These are phyloP conservation scores for Yamadazyma atmosphaerica DNA, from an alignment of 1,139 yeast species.

Conservation along the genomic window DNA sequence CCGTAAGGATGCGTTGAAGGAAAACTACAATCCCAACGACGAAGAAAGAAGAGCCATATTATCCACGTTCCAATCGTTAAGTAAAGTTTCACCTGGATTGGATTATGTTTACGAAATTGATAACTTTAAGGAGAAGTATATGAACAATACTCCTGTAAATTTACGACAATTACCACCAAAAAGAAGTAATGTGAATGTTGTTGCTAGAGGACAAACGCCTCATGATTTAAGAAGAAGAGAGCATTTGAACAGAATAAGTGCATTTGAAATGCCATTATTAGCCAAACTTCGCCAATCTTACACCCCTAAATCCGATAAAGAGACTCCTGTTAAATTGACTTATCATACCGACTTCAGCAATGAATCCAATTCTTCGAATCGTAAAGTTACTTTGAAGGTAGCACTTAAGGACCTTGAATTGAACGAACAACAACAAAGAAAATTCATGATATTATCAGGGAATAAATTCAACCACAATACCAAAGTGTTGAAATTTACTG, in stretches of 20 bases:
- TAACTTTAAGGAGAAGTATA: constrained; percentile 44
- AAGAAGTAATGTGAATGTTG: constrained; percentile 40
- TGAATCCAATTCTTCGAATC: constrained; percentile 62
- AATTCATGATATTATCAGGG: constrained; percentile 78
- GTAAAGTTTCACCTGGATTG: constrained; percentile 33
- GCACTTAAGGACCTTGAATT: constrained; percentile 57
- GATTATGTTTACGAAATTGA: constrained; percentile 48
- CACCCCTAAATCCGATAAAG: constrained; percentile 40
- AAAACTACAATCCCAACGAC: constrained; percentile 54
- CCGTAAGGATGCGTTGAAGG: constrained; percentile 57
- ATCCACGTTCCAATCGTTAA: constrained; percentile 40
- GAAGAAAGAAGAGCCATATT: constrained; percentile 49
- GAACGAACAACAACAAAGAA: constrained; percentile 56
- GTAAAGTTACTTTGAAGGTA: constrained; percentile 65
- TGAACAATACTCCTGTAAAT: constrained; percentile 45
- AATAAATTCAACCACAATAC: constrained; percentile 67
- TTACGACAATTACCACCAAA: constrained; percentile 43
- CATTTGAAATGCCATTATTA: constrained; percentile 87
- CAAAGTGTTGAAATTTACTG: constrained; percentile 61
- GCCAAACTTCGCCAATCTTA: constrained; percentile 71
- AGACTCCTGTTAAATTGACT: constrained; percentile 63
- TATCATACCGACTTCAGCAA: constrained; percentile 76
- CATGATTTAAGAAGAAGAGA: constrained; percentile 40
- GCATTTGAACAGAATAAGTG: constrained; percentile 73
- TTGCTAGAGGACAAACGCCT: constrained; percentile 36